Percentiles rank a stretch among this genome's conserved stretches.
Conservation (phyloP, 441 rosid genomes). For the Pelargonium cotyledonis region DNA sequence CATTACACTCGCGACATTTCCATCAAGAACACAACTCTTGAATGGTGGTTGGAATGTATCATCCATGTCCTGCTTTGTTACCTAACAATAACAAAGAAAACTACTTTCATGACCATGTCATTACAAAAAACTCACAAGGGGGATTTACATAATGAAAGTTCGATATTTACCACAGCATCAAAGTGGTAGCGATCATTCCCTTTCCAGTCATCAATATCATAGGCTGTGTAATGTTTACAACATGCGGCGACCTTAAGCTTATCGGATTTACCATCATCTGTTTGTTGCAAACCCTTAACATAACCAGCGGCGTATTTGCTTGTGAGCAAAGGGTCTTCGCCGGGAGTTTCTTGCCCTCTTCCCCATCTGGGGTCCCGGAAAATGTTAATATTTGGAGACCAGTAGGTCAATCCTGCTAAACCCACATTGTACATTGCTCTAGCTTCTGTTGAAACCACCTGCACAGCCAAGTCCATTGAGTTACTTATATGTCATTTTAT, state of each 20-base stretch:
- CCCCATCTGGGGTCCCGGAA: slow-evolving; percentile 99
- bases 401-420: slow-evolving; percentile 75
- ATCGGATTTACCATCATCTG: slow-evolving; percentile 41
- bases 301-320: slow-evolving; percentile 63
- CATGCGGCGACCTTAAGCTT: slow-evolving; percentile 88
- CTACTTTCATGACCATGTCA: too few species aligned
- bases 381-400: slow-evolving; percentile 93
- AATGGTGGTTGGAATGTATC: slow-evolving; percentile 93
- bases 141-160: too few species aligned
- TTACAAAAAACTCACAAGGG: too few species aligned
- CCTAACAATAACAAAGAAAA: too few species aligned
- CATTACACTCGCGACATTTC: slow-evolving; percentile 94
- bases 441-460: slow-evolving; percentile 94
- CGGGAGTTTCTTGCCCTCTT: slow-evolving; percentile 92
- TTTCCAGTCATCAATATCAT: slow-evolving; percentile 85
- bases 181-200: slow-evolving; percentile 66
- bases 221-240: slow-evolving; percentile 96
- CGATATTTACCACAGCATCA: slow-evolving; percentile 83
- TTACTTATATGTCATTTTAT: background rate
- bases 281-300: slow-evolving; percentile 70
- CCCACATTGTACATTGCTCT: slow-evolving; percentile 98
- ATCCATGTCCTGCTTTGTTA: slow-evolving; percentile 76
- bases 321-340: slow-evolving; percentile 81
- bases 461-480: background rate
- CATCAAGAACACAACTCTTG: slow-evolving; percentile 82